Evolutionary conservation across 2,329 filamentous ascomycete species (phyloP).

Genomic region (Shiraia sp.): DNA sequence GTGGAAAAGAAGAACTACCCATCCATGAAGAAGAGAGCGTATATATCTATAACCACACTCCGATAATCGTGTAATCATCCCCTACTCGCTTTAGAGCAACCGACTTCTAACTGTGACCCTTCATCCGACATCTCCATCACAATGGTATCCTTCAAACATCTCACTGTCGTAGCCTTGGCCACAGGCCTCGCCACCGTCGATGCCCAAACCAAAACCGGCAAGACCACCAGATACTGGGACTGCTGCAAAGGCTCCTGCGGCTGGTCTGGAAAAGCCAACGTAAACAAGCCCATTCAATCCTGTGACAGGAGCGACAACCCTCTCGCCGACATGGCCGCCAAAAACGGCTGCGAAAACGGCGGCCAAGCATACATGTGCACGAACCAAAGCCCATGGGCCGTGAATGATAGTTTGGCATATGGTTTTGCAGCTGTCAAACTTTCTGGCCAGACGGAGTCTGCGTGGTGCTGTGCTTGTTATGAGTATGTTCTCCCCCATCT

Average conservation of each 20-base stretch:
- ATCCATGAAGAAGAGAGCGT: too few relatives aligned
- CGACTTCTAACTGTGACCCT: neutral
- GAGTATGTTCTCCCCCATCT: conserved; percentile 48
- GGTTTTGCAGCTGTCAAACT: conserved; percentile 68
- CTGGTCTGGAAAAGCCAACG: conserved; percentile 61
- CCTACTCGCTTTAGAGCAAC: neutral
- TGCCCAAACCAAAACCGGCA: conserved; percentile 32
- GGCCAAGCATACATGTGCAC: conserved; percentile 63
- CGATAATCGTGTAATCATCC: neutral
- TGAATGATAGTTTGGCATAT: conserved; percentile 62
- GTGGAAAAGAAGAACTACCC: too few relatives aligned
- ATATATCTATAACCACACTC: too few relatives aligned
- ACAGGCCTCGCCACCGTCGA: conserved; percentile 31
- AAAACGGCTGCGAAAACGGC: conserved; percentile 58
- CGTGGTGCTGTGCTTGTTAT: conserved; percentile 70
- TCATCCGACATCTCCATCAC: conserved; percentile 6
- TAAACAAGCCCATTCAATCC: conserved; percentile 57
- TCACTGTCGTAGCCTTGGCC: conserved; percentile 31
- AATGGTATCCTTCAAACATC: conserved; percentile 34
- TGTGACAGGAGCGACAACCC: conserved; percentile 62
- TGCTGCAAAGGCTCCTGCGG: conserved; percentile 73
- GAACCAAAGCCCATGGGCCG: conserved; percentile 64
- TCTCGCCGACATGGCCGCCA: conserved; percentile 55
- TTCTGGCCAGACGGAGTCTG: conserved; percentile 56
- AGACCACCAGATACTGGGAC: conserved; percentile 53